Evolutionary conservation across 139 green algal species (phyloP).

Genomic region (Yamagishiella unicocca): DNA sequence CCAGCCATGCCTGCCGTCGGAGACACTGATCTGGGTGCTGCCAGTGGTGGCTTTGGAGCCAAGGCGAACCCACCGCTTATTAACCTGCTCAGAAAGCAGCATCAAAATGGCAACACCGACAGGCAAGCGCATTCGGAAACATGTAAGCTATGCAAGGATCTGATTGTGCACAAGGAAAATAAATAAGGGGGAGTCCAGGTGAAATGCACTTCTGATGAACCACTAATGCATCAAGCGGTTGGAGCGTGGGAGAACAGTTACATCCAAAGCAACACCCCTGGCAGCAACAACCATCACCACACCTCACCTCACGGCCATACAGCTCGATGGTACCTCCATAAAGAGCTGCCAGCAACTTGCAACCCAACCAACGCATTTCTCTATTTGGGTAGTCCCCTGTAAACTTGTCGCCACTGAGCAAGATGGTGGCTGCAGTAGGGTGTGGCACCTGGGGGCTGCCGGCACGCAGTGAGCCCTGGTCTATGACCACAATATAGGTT

Average conservation of each 20-base stretch:
- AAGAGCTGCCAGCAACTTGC: conserved; percentile 49
- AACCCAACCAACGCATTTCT: conserved; percentile 35
- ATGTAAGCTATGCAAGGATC: too few relatives aligned
- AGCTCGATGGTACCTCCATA: conserved; percentile 56
- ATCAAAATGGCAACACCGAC: too few relatives aligned
- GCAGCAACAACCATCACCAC: too few relatives aligned
- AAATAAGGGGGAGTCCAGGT: too few relatives aligned
- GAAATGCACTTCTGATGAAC: too few relatives aligned
- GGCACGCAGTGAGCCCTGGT: conserved; percentile 14
- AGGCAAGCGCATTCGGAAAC: too few relatives aligned
- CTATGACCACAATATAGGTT: conserved; percentile 44
- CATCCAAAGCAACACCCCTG: too few relatives aligned
- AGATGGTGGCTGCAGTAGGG: background rate
- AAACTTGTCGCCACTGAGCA: background rate
- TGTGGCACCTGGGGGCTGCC: conserved; percentile 18
- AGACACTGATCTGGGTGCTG: conserved; percentile 37
- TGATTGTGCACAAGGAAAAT: too few relatives aligned
- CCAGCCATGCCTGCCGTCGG: conserved; percentile 51
- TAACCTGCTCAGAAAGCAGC: too few relatives aligned
- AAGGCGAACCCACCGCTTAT: conserved; percentile 60
- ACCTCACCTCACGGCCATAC: conserved; percentile 51
- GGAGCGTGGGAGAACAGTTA: too few relatives aligned
- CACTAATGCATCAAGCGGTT: too few relatives aligned
- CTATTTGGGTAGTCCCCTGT: conserved; percentile 40
- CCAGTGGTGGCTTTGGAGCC: conserved; percentile 42